These are phyloP conservation scores for Schwanniomyces etchellsii DNA, from an alignment of 1,139 yeast species.

Conservation along the genomic window DNA sequence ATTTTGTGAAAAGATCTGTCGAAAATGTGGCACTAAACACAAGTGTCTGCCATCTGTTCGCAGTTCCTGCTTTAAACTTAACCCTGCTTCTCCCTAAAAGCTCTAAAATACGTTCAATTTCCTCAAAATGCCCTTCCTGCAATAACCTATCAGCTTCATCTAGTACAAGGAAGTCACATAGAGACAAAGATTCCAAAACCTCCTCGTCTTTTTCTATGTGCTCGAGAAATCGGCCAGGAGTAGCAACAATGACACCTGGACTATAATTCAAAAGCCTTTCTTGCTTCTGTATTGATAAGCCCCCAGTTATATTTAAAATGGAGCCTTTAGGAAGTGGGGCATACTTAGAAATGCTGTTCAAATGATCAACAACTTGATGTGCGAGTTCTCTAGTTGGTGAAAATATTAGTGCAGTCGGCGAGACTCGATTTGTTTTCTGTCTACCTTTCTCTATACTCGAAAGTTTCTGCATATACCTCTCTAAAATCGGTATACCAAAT, in stretches of 20 bases:
- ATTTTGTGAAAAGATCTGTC: conserved; percentile 70
- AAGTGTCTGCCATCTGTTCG: conserved; percentile 75
- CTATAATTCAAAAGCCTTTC: conserved; percentile 67
- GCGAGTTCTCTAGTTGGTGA: conserved; percentile 97
- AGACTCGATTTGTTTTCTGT: conserved; percentile 7
- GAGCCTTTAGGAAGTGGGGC: conserved; percentile 53
- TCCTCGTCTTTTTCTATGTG: conserved; percentile 60
- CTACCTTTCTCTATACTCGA: conserved; percentile 17
- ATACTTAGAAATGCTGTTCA: conserved; percentile 54
- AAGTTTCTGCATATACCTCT: conserved; percentile 41
- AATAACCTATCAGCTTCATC: conserved; percentile 98
- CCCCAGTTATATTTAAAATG: conserved; percentile 86
- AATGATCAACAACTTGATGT: conserved; percentile 83
- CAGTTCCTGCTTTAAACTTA: conserved; percentile 14
- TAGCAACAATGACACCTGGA: conserved; percentile 85
- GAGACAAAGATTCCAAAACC: conserved; percentile 51
- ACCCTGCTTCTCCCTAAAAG: conserved; percentile 39
- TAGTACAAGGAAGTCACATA: conserved; percentile 66
- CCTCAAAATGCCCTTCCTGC: conserved; percentile 96
- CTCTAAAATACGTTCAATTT: conserved; percentile 76
- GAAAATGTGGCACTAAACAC: conserved; percentile 95
- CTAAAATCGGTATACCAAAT: conserved; percentile 90
- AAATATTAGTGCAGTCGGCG: conserved; percentile 65
- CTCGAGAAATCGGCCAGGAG: conserved; percentile 93
- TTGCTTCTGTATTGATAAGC: conserved; percentile 89